These are phyloP conservation scores for Phaffomyces thermotolerans DNA, from an alignment of 805 yeast species.

Conservation along the genomic window DNA sequence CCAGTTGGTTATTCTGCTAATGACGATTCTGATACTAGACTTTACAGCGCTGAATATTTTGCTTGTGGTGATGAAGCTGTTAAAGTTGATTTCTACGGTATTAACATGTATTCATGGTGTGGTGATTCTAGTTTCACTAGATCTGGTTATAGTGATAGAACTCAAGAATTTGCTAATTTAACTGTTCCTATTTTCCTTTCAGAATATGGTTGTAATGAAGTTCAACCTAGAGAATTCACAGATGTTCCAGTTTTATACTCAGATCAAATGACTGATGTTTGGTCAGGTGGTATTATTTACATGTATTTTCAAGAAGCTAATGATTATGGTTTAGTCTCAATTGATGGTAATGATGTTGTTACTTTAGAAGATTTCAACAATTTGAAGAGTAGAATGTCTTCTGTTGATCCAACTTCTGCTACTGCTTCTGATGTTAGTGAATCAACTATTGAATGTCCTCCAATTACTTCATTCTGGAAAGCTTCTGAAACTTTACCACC, in stretches of 20 bases:
- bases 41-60: constrained; percentile 70
- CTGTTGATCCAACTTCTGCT: constrained; percentile 44
- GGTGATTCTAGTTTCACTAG: constrained; percentile 49
- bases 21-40: constrained; percentile 68
- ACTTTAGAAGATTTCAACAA: constrained; percentile 56
- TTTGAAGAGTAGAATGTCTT: constrained; percentile 47
- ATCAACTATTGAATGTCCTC: constrained; percentile 37
- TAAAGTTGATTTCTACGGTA: constrained; percentile 72
- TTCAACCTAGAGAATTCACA: constrained; percentile 66
- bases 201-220: constrained; percentile 80
- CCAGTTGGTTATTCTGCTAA: constrained; percentile 90
- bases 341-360: constrained; percentile 41
- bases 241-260: constrained; percentile 66
- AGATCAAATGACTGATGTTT: constrained; percentile 73
- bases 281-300: constrained; percentile 93
- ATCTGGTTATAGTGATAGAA: constrained; percentile 68
- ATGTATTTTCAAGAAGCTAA: constrained; percentile 85
- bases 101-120: constrained; percentile 88
- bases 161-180: constrained; percentile 63
- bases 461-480: constrained; percentile 50
- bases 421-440: constrained; percentile 31
- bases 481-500: constrained; percentile 70
- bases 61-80: constrained; percentile 59
- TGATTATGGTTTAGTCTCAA: constrained; percentile 70
- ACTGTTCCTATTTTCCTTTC: constrained; percentile 80